These are phyloP conservation scores for Apiospora pterosperma DNA, from an alignment of 2,329 filamentous ascomycete species.

Conservation along the genomic window DNA sequence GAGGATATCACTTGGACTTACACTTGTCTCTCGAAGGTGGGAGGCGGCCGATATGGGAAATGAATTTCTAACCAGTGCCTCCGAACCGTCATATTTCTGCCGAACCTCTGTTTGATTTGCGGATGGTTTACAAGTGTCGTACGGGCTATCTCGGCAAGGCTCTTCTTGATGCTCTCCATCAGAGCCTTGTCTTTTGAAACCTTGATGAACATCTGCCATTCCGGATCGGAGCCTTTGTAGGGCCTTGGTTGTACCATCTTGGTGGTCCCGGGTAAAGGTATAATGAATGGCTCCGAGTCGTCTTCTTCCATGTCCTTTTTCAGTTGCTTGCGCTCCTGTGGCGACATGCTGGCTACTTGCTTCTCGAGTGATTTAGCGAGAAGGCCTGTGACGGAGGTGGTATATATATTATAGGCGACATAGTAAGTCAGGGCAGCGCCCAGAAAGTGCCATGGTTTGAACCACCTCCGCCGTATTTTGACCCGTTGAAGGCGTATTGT, in stretches of 20 bases:
- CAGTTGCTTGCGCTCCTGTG: conserved; percentile 39
- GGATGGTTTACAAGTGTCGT: conserved; percentile 40
- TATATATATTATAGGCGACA: conserved; percentile 40
- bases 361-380: conserved; percentile 39
- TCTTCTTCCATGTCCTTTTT: conserved; percentile 36
- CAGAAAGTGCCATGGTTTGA: conserved; percentile 15
- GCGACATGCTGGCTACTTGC: conserved; percentile 37
- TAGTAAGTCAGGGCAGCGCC: conserved; percentile 29
- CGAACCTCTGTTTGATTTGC: conserved; percentile 40
- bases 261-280: conserved; percentile 60
- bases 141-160: conserved; percentile 33
- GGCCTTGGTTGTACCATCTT: conserved; percentile 43
- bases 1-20: conserved; percentile 30
- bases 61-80: conserved; percentile 59
- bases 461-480: conserved; percentile 21
- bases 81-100: conserved; percentile 44
- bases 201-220: conserved; percentile 59
- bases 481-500: conserved; percentile 24
- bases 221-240: conserved; percentile 57
- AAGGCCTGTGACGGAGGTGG: conserved; percentile 42
- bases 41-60: conserved; percentile 57
- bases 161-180: conserved; percentile 40
- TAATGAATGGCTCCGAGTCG: conserved; percentile 47
- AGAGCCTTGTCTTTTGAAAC: conserved; percentile 52
- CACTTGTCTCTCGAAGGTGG: conserved; percentile 58